These are phyloP conservation scores for Cercophora scortea DNA, from an alignment of 495 filamentous ascomycete species.

Conservation along the genomic window DNA sequence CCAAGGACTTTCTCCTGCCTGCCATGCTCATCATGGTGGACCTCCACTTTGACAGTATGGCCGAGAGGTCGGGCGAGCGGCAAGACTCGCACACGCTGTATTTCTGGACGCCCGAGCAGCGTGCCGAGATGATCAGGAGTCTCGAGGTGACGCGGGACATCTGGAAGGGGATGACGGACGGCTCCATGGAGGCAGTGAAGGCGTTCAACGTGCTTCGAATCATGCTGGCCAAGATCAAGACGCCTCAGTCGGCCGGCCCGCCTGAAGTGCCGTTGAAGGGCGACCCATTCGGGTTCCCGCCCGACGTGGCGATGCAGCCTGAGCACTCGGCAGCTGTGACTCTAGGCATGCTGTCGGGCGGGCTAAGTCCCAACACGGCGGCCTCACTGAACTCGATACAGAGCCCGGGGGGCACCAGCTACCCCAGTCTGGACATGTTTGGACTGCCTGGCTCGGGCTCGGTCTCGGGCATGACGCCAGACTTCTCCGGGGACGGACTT, in stretches of 20 bases:
- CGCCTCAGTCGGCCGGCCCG: constrained; percentile 11
- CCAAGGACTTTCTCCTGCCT: constrained; percentile 79
- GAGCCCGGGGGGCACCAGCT: constrained; percentile 31
- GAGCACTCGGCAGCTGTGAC: constrained; percentile 75
- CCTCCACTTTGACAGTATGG: constrained; percentile 47
- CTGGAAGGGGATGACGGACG: constrained; percentile 66
- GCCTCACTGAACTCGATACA: constrained; percentile 25
- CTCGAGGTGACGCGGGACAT: constrained; percentile 67
- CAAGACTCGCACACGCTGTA: constrained; percentile 42
- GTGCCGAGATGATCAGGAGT: constrained; percentile 64
- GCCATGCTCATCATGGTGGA: constrained; percentile 86
- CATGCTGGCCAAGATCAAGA: constrained; percentile 69
- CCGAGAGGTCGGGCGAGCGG: constrained; percentile 22
- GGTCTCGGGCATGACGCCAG: constrained; percentile 26
- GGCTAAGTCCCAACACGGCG: constrained; percentile 51
- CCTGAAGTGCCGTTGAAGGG: constrained; percentile 17
- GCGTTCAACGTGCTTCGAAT: constrained; percentile 67
- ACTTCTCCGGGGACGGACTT: constrained; percentile 50
- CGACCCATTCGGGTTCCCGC: constrained; percentile 21
- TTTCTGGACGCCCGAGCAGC: constrained; percentile 64
- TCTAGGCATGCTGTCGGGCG: constrained; percentile 67
- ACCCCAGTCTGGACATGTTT: constrained; percentile 23
- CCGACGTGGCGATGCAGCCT: constrained; percentile 32
- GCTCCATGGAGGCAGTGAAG: constrained; percentile 85
- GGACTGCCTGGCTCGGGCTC: constrained; percentile 19